Percentiles rank a stretch among this genome's conserved stretches.
Conservation (phyloP, 805 yeast species). For the Pichia manshurica region DNA sequence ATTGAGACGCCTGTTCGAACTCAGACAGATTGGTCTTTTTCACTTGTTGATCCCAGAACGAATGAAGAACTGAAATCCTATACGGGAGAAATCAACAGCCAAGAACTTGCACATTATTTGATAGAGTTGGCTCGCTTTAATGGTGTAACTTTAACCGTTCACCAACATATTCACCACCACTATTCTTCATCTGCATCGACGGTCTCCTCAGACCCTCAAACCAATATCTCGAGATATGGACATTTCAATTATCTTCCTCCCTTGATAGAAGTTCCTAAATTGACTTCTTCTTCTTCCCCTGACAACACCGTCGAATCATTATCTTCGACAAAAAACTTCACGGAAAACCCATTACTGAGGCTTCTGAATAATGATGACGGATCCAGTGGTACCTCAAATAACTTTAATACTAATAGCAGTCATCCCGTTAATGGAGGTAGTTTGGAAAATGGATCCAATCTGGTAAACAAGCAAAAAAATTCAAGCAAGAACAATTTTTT, state of each 20-base stretch:
- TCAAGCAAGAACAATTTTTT: slow-evolving; percentile 7
- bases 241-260: slow-evolving; percentile 76
- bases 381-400: slow-evolving; percentile 6
- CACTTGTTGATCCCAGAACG: slow-evolving; percentile 39
- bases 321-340: slow-evolving; percentile 15
- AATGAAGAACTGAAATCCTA: slow-evolving; percentile 40
- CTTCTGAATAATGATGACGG: slow-evolving; percentile 34
- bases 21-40: slow-evolving; percentile 58
- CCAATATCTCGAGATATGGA: slow-evolving; percentile 51
- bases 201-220: slow-evolving; percentile 40
- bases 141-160: slow-evolving; percentile 60
- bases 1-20: slow-evolving; percentile 24
- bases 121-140: slow-evolving; percentile 55
- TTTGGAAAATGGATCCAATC: no score
- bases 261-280: slow-evolving; percentile 61
- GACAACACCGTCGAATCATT: slow-evolving; percentile 26
- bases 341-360: slow-evolving; percentile 39
- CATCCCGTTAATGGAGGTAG: slow-evolving; percentile 1
- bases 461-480: slow-evolving; percentile 8
- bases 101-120: slow-evolving; percentile 50
- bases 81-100: slow-evolving; percentile 45
- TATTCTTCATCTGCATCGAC: slow-evolving; percentile 42
- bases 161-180: slow-evolving; percentile 83
- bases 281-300: slow-evolving; percentile 53
- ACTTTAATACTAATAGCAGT: slow-evolving; percentile 3